Percentiles rank a stretch among this genome's conserved stretches.
These are phyloP conservation scores for Aspergillus fijiensis DNA, from an alignment of 2,329 filamentous ascomycete genomes.

Conservation along the genomic window DNA sequence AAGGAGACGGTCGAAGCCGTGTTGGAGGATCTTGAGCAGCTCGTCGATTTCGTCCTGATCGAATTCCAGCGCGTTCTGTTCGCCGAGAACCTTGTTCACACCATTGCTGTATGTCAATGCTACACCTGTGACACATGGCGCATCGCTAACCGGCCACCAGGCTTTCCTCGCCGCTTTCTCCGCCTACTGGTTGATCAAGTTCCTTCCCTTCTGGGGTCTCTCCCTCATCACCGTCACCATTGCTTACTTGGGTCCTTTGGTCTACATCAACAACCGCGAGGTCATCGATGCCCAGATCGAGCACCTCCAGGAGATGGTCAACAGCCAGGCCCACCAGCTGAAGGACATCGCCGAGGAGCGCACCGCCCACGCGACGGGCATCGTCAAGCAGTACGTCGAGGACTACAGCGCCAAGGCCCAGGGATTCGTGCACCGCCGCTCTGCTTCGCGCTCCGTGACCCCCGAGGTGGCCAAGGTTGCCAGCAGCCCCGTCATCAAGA, in stretches of 20 bases:
- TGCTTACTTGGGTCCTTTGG: slow-evolving; percentile 59
- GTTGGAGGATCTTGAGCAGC: slow-evolving; percentile 62
- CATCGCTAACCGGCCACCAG: slow-evolving; percentile 35
- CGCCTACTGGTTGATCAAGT: slow-evolving; percentile 65
- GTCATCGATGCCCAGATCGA: slow-evolving; percentile 61
- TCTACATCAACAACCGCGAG: slow-evolving; percentile 66
- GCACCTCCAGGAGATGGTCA: slow-evolving; percentile 54
- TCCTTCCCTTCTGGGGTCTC: slow-evolving; percentile 65
- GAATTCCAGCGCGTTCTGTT: slow-evolving; percentile 67
- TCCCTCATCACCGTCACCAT: slow-evolving; percentile 56
- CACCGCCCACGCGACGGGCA: slow-evolving; percentile 57
- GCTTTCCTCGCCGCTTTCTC: slow-evolving; percentile 59
- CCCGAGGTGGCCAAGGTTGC: slow-evolving; percentile 33
- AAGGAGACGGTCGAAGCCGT: slow-evolving; percentile 63
- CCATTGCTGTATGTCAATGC: slow-evolving; percentile 54
- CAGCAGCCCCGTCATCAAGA: slow-evolving; percentile 25
- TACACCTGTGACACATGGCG: background rate
- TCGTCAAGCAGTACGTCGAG: slow-evolving; percentile 59
- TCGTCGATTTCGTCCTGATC: slow-evolving; percentile 68
- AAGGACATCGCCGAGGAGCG: slow-evolving; percentile 61
- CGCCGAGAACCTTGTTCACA: slow-evolving; percentile 63
- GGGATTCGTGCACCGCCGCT: slow-evolving; percentile 47
- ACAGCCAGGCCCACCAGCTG: slow-evolving; percentile 59
- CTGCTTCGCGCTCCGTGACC: slow-evolving; percentile 26
- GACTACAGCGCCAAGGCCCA: slow-evolving; percentile 63